phyloP scores from a whole-genome alignment of 305 asterid species.

The Solanum aculeatissimum region DNA sequence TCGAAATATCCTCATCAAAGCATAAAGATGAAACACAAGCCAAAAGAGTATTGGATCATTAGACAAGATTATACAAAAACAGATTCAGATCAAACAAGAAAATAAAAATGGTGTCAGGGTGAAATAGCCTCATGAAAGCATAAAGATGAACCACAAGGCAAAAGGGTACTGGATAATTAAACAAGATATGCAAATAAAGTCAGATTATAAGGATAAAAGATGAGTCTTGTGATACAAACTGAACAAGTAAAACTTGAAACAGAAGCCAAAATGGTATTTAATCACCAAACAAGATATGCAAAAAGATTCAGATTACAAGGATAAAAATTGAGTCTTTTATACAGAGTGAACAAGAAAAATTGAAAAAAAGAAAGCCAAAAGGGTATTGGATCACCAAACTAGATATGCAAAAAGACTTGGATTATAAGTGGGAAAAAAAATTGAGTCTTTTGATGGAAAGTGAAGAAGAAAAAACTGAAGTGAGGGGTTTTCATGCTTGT shows the following conservation, averaged over 20 bases:
- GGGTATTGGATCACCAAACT: neutral
- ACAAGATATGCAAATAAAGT: neutral
- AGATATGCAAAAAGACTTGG: neutral
- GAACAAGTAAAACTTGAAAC: neutral
- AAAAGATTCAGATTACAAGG: neutral
- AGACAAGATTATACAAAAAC: neutral
- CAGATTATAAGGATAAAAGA: neutral
- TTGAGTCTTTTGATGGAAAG: neutral
- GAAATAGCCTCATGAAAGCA: neutral
- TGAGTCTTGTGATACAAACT: neutral
- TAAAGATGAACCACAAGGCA: neutral
- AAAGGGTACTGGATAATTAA: neutral
- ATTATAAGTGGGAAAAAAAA: neutral
- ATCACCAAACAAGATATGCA: neutral
- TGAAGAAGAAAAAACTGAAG: neutral
- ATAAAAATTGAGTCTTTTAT: neutral
- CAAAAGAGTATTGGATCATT: neutral
- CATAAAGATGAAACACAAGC: neutral
- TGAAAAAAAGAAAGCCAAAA: neutral
- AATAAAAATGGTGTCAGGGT: neutral
- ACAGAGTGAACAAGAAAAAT: neutral
- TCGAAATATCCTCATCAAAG: conserved; percentile 43
- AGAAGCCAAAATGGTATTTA: neutral
- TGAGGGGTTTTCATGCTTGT: neutral
- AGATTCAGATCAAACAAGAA: neutral